Base-by-base conservation (phyloP, 345 rosid genomes). In the Physaria fendleri region DNA sequence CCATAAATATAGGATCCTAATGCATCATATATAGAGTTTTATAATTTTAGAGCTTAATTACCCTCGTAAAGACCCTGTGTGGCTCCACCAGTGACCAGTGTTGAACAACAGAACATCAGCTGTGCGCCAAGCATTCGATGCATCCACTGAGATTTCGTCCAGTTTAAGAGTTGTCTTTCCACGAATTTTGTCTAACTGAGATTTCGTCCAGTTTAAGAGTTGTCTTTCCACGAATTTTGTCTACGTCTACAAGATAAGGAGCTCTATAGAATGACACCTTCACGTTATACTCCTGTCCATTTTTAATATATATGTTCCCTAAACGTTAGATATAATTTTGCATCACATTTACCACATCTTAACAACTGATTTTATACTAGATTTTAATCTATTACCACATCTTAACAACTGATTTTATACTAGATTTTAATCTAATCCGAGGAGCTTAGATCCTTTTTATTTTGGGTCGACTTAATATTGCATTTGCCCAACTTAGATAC, bases 1-100 rank as follows among this genome's bases (percentile, higher is more conserved):
- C n/a, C n/a, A n/a, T n/a, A n/a, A n/a, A n/a, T n/a, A n/a, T n/a
- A n/a, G n/a, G n/a, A n/a, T n/a, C n/a, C n/a, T n/a, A n/a, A n/a
- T n/a, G n/a, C n/a, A n/a, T n/a, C n/a, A n/a, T n/a, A n/a, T n/a
- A n/a, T 17, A 47, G 41, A 38, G 42, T 24, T 27, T n/a, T 13
- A 8, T 5, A 24, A 2, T 5, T 13, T 11, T 39, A 50, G 44
- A n/a, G n/a, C n/a, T n/a, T n/a, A n/a, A 24, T 13, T 27, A 89
- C 99, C 91, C 99, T 76, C 81, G 88, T 57, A 85, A 76, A 49
- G 88, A 73, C 1, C 94, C 92, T 52, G 64, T 34, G 59, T 93
- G 99, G 53, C 43, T 85, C 99, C 99, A 93, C 99, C 99, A 93
- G 27, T 93, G 99, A 15, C 99, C 99, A 14, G 97, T 93, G 86